These are phyloP conservation scores for Macrocybe gigantea DNA, from an alignment of 768 basidiomycete genomes.

Conservation along the genomic window DNA sequence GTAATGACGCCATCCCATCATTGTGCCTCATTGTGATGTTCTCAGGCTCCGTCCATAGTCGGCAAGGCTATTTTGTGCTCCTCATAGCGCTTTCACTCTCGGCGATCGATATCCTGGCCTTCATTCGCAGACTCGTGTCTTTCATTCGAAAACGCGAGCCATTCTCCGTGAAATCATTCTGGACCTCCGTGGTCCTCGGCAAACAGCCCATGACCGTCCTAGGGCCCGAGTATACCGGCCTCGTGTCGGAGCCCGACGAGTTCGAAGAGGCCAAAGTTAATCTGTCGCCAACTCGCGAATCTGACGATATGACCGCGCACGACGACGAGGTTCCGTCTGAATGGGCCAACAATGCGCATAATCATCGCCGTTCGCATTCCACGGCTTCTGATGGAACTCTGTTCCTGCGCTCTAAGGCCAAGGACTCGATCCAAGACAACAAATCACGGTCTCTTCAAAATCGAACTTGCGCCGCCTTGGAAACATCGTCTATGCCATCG, in stretches of 20 bases:
- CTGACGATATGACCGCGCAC: conserved; percentile 16
- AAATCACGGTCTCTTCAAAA: conserved; percentile 15
- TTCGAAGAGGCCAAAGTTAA: conserved; percentile 40
- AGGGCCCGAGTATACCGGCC: conserved; percentile 51
- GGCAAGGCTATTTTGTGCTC: conserved; percentile 51
- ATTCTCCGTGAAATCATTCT: conserved; percentile 45
- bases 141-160: conserved; percentile 40
- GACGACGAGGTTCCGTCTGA: conserved; percentile 20
- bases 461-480: conserved; percentile 33
- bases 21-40: background rate
- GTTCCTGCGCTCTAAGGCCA: conserved; percentile 46
- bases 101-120: conserved; percentile 45
- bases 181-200: conserved; percentile 51
- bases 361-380: conserved; percentile 35
- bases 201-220: conserved; percentile 24
- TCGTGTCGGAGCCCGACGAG: conserved; percentile 53
- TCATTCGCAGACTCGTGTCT: conserved; percentile 42
- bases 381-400: conserved; percentile 48
- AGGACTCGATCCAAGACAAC: conserved; percentile 49
- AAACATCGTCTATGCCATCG: conserved; percentile 39
- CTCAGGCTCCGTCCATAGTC: conserved; percentile 48
- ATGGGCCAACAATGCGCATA: conserved; percentile 47
- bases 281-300: conserved; percentile 16
- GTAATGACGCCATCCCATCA: conserved; percentile 2
- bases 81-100: conserved; percentile 32